Evolutionary conservation across 1,284 basidiomycete species (phyloP).

Genomic region (Sporisorium graminicola): DNA sequence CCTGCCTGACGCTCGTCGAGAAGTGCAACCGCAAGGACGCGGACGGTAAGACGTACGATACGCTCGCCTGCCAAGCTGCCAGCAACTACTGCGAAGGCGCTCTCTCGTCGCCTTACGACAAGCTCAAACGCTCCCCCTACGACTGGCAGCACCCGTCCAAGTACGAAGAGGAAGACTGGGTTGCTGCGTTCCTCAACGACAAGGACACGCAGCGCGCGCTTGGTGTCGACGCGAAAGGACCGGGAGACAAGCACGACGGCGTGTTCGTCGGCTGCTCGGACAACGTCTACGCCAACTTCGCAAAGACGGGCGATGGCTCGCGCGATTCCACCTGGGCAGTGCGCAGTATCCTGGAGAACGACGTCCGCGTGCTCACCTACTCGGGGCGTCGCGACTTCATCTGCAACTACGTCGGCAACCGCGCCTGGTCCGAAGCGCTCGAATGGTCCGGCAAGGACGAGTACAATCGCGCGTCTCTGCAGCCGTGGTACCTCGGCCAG

Average conservation of each 20-base stretch:
- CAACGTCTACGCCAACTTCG: conserved; percentile 60
- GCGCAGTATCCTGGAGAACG: conserved; percentile 40
- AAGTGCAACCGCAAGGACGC: conserved; percentile 61
- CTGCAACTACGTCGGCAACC: conserved; percentile 66
- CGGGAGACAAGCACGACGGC: conserved; percentile 65
- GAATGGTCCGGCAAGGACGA: conserved; percentile 55
- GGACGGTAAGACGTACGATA: conserved; percentile 49
- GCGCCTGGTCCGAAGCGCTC: conserved; percentile 58
- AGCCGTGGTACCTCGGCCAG: conserved; percentile 49
- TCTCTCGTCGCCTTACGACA: conserved; percentile 57
- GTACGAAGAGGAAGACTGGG: conserved; percentile 64
- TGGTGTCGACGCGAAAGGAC: conserved; percentile 59
- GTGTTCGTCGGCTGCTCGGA: conserved; percentile 67
- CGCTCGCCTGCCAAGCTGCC: conserved; percentile 56
- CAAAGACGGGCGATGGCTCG: conserved; percentile 64
- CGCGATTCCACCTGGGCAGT: conserved; percentile 66
- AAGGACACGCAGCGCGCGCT: conserved; percentile 46
- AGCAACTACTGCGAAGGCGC: conserved; percentile 59
- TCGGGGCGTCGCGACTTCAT: conserved; percentile 63
- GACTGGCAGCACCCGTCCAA: conserved; percentile 62
- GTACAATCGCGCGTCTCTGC: conserved; percentile 47
- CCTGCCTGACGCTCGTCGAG: conserved; percentile 57
- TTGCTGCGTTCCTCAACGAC: conserved; percentile 62
- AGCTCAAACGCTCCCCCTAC: conserved; percentile 55
- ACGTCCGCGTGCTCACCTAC: conserved; percentile 63